These are phyloP conservation scores for Trichoderma oligosporum DNA, from an alignment of 2,329 filamentous ascomycete genomes.

Conservation along the genomic window DNA sequence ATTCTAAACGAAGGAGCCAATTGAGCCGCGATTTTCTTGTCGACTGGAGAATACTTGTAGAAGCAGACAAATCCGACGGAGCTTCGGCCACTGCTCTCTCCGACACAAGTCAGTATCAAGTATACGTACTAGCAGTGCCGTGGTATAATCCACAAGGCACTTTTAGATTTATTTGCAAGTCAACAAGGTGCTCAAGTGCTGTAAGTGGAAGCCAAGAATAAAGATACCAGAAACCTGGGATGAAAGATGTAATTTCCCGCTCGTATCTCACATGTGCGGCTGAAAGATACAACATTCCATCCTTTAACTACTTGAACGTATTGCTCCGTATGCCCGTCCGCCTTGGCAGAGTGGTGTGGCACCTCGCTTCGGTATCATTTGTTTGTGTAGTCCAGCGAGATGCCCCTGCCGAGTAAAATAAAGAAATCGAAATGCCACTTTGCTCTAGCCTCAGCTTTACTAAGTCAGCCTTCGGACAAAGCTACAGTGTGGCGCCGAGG, in stretches of 20 bases:
- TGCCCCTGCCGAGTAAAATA: not conserved
- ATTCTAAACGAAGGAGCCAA: not conserved
- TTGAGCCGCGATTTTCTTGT: not conserved
- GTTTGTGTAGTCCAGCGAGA: not conserved
- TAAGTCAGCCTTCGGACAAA: not conserved
- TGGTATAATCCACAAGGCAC: not conserved
- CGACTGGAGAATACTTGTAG: not conserved
- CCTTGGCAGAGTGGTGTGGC: not conserved
- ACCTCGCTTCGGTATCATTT: not conserved
- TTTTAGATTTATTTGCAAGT: not conserved
- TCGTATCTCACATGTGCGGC: slow-evolving; percentile 7
- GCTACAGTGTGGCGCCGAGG: not conserved
- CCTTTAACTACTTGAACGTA: not conserved
- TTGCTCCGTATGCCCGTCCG: not conserved
- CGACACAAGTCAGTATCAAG: not conserved
- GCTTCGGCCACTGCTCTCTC: not conserved
- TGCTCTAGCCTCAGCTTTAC: not conserved
- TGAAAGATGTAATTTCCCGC: not conserved
- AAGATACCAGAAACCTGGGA: not conserved
- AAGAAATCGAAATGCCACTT: not conserved
- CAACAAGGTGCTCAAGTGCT: no score
- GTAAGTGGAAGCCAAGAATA: not conserved
- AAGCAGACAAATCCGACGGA: not conserved
- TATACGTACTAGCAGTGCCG: not conserved
- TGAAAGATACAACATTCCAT: slow-evolving; percentile 6